Base-by-base conservation (phyloP, 1,139 yeast genomes). In the Scheffersomyces cryptocercus region DNA sequence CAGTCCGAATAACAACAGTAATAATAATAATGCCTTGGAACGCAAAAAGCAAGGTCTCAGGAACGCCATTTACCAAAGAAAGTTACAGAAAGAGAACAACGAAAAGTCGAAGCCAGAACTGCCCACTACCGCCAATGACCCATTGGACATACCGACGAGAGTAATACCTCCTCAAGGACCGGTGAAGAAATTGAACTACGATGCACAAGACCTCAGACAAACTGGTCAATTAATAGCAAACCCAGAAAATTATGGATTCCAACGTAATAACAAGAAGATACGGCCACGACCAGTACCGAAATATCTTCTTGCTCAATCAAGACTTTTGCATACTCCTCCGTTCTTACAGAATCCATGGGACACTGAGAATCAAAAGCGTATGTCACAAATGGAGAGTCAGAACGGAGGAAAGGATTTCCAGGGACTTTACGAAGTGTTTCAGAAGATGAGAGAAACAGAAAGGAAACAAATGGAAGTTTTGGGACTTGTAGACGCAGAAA, bases 401-500 rank as follows among this genome's bases (percentile, higher is more conserved):
- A 65, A 64, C 46, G 51, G 47, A 24, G 74, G 75, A 0, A 52
- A 50, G 35, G 80, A 75, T 50, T 64, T 52, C 42, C 80, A 72
- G 50, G 78, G 78, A 1, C 51, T 73, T 12, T 75, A 74, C 47
- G 80, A 75, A 49, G 74, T 68, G 41, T 77, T 88, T 45, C 95
- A 85, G 57, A 77, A 72, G 45, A 76, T 88, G 82, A 75, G 97
- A 47, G 95, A 87, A 34, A 62, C 62, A 6, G 99, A 93, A 64
- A 70, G 99, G 47, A 69, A 69, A 42, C 76, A 82, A 47, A 91
- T 93, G 97, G 97, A 91, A 57, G 65, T 70, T 1, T 68, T 82
- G 42, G 95, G 96, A 0, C 69, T 90, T 10, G 97, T 95, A 3
- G 99, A 95, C 63, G 87, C 85, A 35, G 96, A 90, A 52, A 90